Percentiles rank a stretch among this genome's conserved stretches.
Evolutionary conservation across 202 grass and related monocot genomes (phyloP).

Genomic region (Digitaria exilis): DNA sequence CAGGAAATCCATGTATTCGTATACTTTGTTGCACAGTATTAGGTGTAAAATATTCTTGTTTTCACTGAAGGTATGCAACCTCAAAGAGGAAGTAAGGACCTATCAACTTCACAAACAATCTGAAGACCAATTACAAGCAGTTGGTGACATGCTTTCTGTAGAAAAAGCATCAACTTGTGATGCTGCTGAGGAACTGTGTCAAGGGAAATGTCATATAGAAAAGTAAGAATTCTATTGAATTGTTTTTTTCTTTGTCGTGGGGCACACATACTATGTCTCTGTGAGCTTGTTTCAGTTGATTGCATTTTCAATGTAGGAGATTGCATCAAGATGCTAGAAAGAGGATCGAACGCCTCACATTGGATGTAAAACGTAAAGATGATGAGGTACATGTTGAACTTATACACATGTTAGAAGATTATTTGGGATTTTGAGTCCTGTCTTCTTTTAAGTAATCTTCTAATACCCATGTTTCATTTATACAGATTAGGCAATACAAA

Average conservation of each 20-base stretch:
- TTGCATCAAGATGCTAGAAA: slow-evolving; percentile 61
- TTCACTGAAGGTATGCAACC: slow-evolving; percentile 52
- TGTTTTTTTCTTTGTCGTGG: slow-evolving; percentile 25
- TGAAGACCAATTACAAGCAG: slow-evolving; percentile 50
- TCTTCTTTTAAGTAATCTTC: slow-evolving; percentile 35
- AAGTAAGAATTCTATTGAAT: slow-evolving; percentile 48
- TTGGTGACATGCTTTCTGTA: slow-evolving; percentile 32
- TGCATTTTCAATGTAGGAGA: slow-evolving; percentile 38
- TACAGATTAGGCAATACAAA: slow-evolving; percentile 75
- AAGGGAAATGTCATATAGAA: slow-evolving; percentile 39
- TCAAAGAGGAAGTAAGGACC: slow-evolving; percentile 83
- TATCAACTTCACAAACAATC: slow-evolving; percentile 59
- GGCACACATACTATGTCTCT: neutral
- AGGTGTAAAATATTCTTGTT: slow-evolving; percentile 17
- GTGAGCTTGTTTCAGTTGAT: slow-evolving; percentile 21
- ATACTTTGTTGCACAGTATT: slow-evolving; percentile 14
- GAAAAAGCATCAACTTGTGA: slow-evolving; percentile 48
- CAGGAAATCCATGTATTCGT: neutral
- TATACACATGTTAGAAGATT: neutral
- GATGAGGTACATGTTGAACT: slow-evolving; percentile 61
- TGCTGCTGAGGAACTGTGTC: slow-evolving; percentile 32
- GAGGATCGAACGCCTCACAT: slow-evolving; percentile 56
- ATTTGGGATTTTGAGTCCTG: slow-evolving; percentile 30
- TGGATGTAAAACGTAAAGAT: slow-evolving; percentile 63
- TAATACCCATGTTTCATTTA: slow-evolving; percentile 38